phyloP scores from a whole-genome alignment of 1,284 basidiomycete genomes.

The Bondarzewia mesenterica region DNA sequence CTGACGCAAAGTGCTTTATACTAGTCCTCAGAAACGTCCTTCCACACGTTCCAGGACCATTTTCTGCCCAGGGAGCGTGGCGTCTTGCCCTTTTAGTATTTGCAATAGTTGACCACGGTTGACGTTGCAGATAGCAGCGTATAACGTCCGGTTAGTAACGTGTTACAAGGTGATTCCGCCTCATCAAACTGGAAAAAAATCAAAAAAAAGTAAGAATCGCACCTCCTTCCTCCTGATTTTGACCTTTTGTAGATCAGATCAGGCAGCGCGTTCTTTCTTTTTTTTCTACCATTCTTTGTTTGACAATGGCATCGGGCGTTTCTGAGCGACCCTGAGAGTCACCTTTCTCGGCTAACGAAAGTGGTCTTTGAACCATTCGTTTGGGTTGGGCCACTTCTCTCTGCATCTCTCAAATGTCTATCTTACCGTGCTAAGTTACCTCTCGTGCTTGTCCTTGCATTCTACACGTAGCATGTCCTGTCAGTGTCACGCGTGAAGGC shows the following conservation, averaged over 20 bases:
- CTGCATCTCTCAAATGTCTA: slow-evolving; percentile 8
- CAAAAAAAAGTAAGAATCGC: slow-evolving; percentile 1
- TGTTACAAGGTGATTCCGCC: neutral
- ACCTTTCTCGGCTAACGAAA: neutral
- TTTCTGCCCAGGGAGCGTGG: neutral
- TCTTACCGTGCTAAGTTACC: slow-evolving; percentile 4
- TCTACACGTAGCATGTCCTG: slow-evolving; percentile 15
- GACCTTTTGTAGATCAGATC: slow-evolving; percentile 5
- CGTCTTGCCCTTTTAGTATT: slow-evolving; percentile 1
- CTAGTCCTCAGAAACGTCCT: neutral
- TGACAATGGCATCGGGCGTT: neutral
- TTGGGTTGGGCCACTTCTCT: slow-evolving; percentile 1
- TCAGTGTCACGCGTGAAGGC: slow-evolving; percentile 11
- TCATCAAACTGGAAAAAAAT: slow-evolving; percentile 1
- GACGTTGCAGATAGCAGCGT: slow-evolving; percentile 2
- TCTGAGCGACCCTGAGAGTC: neutral
- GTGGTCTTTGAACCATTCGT: neutral
- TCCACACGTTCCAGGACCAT: slow-evolving; percentile 2
- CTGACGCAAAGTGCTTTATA: neutral
- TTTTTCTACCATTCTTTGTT: neutral
- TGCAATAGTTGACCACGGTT: neutral
- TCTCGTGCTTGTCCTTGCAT: slow-evolving; percentile 6
- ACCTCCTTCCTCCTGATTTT: slow-evolving; percentile 2
- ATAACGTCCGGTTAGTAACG: slow-evolving; percentile 6
- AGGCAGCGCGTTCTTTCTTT: neutral